Percentiles rank a stretch among this genome's conserved stretches.
These are phyloP conservation scores for Bassia scoparia DNA, from an alignment of 148 eudicot genomes.

Conservation along the genomic window DNA sequence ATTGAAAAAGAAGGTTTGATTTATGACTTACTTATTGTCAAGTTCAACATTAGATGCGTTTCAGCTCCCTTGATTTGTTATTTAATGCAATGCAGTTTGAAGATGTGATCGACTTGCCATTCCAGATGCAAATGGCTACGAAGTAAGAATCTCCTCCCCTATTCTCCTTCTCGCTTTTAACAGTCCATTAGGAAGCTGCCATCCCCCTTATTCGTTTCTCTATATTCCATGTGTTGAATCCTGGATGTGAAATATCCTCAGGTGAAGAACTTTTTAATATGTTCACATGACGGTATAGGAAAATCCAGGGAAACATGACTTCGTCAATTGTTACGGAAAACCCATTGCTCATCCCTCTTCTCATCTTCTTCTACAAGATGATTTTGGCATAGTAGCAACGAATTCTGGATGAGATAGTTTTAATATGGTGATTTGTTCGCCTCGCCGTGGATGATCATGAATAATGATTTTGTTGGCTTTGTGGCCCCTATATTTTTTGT, in stretches of 20 bases:
- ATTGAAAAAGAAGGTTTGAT: too few relatives aligned
- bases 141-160: too few relatives aligned
- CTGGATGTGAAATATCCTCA: not conserved
- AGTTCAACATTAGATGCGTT: too few relatives aligned
- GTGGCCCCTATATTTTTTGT: slow-evolving; percentile 1
- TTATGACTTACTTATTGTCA: too few relatives aligned
- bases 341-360: slow-evolving; percentile 32
- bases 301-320: slow-evolving; percentile 27
- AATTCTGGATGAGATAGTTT: slow-evolving; percentile 27
- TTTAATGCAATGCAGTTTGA: too few relatives aligned
- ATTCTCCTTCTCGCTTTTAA: too few relatives aligned
- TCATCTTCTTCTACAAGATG: slow-evolving; percentile 26
- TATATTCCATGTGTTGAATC: not conserved
- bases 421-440: not conserved
- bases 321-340: slow-evolving; percentile 24
- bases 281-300: slow-evolving; percentile 31
- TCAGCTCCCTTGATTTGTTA: too few relatives aligned
- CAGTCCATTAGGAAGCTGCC: not conserved
- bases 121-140: too few relatives aligned
- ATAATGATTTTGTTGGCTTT: slow-evolving; percentile 8
- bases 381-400: slow-evolving; percentile 20
- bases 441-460: not conserved
- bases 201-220: not conserved
- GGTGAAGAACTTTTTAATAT: slow-evolving; percentile 23
- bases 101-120: too few relatives aligned